phyloP scores from a whole-genome alignment of 345 rosid genomes.

The Eutrema yunnanense region DNA sequence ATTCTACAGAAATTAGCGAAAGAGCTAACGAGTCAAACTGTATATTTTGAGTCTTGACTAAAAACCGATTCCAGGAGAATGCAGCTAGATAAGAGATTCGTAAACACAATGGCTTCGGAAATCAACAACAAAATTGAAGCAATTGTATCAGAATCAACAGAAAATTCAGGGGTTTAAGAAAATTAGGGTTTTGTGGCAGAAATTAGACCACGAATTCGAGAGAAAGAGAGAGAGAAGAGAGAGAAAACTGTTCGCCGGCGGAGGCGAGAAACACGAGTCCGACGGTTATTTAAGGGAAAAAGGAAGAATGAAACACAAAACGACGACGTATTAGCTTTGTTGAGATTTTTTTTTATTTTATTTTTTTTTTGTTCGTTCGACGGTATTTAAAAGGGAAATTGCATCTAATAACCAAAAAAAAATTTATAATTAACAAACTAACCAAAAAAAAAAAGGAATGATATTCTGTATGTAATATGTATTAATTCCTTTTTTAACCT shows the following conservation, averaged over 20 bases:
- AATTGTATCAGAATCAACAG: neutral
- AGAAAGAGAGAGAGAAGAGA: slow-evolving; percentile 1
- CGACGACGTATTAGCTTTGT: neutral
- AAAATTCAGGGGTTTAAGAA: neutral
- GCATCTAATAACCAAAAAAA: too few relatives aligned
- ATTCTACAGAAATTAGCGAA: neutral
- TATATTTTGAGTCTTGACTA: neutral
- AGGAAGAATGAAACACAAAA: neutral
- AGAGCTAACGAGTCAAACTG: slow-evolving; percentile 16
- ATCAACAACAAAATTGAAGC: neutral
- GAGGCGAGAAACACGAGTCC: slow-evolving; percentile 15
- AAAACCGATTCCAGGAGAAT: slow-evolving; percentile 8
- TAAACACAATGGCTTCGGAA: neutral
- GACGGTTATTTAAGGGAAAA: slow-evolving; percentile 15
- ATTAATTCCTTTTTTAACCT: too few relatives aligned
- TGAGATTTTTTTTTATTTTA: neutral
- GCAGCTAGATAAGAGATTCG: slow-evolving; percentile 2
- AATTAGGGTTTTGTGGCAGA: slow-evolving; percentile 25
- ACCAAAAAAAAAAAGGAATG: too few relatives aligned
- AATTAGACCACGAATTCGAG: slow-evolving; percentile 9
- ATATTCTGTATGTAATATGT: too few relatives aligned
- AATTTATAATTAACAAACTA: too few relatives aligned
- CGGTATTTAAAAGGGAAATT: neutral
- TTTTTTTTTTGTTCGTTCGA: neutral
- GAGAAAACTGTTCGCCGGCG: slow-evolving; percentile 12